Evolutionary conservation across 2,329 filamentous ascomycete genomes (phyloP), one percentile per base, ranked within the genome.

Genomic region (Aspergillus quadrilineatus): DNA sequence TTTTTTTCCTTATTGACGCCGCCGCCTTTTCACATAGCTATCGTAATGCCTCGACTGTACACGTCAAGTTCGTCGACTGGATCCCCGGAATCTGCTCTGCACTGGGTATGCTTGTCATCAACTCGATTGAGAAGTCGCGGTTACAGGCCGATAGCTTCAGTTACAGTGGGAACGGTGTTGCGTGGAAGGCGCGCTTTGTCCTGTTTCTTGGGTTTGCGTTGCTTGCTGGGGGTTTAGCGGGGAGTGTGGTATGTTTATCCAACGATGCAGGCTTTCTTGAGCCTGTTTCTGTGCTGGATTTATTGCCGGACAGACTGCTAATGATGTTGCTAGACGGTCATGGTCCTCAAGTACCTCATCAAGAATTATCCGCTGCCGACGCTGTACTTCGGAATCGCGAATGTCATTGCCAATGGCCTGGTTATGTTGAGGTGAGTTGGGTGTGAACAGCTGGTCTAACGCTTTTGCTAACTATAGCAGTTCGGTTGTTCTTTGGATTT

Each of bases 11-110:
- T 63, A 80, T 89, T 73, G 86, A 89, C 65, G 83, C 85, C 58
- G 81, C 85, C 15, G 79, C 84, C 56, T 88, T 80, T 75, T 87
- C 85, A 50, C 83, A 83, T 65, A 86, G 84, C 57, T 66, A 77
- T 53, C 79, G 79, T 67, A 88, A 88, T 71, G 83, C 81, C 60
- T 83, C 83, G 50, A 72, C 79, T 57, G 80, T 86, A 17, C 84
- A 88, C 73, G 80, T 89, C 68, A 87, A 82, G 71, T 88, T 89
- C 72, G 80, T 88, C 63, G 86, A 89, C 76, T 89, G 86, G 86
- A 85, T 89, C 63, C 86, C 86, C 3, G 82, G 82, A 58, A 89
- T 89, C 74, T 89, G 86, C 78, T 86, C 83, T 43, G 80, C 83
- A 58, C 79, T 89, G 32, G 86, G 86, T 58, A 88, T 89, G 86